Evolutionary conservation across 768 basidiomycete genomes (phyloP).

Genomic region (Brasilioporus rufonigricans): DNA sequence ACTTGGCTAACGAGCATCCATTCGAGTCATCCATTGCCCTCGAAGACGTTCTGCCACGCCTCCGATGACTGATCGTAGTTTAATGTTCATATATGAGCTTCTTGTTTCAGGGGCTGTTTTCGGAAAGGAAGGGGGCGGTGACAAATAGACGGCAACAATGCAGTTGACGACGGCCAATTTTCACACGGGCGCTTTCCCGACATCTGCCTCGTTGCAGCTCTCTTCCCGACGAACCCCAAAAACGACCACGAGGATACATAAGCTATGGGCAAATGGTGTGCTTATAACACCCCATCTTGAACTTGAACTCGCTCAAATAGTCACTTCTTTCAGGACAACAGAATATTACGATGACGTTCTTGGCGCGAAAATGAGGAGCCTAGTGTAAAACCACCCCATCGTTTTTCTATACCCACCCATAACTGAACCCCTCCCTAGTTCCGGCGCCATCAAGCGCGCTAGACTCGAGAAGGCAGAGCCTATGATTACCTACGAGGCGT

Average conservation of each 20-base stretch:
- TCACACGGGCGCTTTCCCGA: constrained; percentile 22
- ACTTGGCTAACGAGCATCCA: too few species aligned
- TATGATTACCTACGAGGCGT: constrained; percentile 67
- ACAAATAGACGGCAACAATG: constrained; percentile 21
- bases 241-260: constrained; percentile 4
- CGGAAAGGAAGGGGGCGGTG: background rate
- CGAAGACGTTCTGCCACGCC: background rate
- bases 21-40: background rate
- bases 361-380: constrained; percentile 67
- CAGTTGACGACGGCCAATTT: constrained; percentile 16
- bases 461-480: constrained; percentile 64
- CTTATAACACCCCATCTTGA: constrained; percentile 2
- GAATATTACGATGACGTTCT: constrained; percentile 74
- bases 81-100: too few species aligned
- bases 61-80: too few species aligned
- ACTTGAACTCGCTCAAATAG: background rate
- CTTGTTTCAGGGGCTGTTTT: background rate
- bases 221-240: constrained; percentile 5
- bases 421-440: constrained; percentile 38
- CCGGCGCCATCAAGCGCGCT: constrained; percentile 68
- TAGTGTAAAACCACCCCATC: constrained; percentile 58
- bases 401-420: background rate
- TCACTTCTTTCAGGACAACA: constrained; percentile 50
- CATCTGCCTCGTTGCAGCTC: constrained; percentile 27
- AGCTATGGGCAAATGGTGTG: constrained; percentile 73